phyloP scores from a whole-genome alignment of 1,284 basidiomycete genomes.

The Sanghuangporus sanghuang region DNA sequence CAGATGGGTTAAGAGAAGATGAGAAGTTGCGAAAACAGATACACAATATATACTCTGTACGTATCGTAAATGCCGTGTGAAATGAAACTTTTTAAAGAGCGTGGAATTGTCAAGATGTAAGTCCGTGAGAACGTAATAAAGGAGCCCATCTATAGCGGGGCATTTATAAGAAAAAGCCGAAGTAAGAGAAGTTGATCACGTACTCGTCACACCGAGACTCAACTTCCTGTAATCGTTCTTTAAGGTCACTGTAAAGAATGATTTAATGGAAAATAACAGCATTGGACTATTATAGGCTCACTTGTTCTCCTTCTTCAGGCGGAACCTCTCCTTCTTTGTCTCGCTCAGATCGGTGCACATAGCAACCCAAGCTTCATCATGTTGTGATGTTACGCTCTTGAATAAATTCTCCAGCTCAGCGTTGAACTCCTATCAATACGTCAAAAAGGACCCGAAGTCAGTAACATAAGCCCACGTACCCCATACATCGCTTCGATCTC shows the following conservation, averaged over 20 bases:
- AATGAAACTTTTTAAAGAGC: not conserved
- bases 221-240: slow-evolving; percentile 62
- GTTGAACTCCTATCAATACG: slow-evolving; percentile 70
- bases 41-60: not conserved
- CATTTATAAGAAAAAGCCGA: slow-evolving; percentile 15
- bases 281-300: slow-evolving; percentile 33
- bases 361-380: slow-evolving; percentile 71
- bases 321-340: slow-evolving; percentile 74
- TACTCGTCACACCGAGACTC: slow-evolving; percentile 78
- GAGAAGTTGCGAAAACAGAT: not conserved
- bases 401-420: slow-evolving; percentile 89
- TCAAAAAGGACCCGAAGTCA: not conserved
- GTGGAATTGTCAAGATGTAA: slow-evolving; percentile 31
- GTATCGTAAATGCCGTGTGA: not conserved
- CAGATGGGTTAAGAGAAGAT: not conserved
- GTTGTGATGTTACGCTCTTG: slow-evolving; percentile 71
- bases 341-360: slow-evolving; percentile 66
- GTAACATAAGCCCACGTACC: slow-evolving; percentile 38
- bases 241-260: slow-evolving; percentile 44
- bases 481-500: slow-evolving; percentile 91
- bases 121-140: slow-evolving; percentile 58
- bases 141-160: slow-evolving; percentile 49
- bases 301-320: slow-evolving; percentile 71
- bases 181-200: slow-evolving; percentile 29
- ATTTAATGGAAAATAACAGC: slow-evolving; percentile 9